Evolutionary conservation across 73 alveolate genomes (phyloP), one percentile per base, ranked within the genome.

Genomic region (Uronychia binucleata): DNA sequence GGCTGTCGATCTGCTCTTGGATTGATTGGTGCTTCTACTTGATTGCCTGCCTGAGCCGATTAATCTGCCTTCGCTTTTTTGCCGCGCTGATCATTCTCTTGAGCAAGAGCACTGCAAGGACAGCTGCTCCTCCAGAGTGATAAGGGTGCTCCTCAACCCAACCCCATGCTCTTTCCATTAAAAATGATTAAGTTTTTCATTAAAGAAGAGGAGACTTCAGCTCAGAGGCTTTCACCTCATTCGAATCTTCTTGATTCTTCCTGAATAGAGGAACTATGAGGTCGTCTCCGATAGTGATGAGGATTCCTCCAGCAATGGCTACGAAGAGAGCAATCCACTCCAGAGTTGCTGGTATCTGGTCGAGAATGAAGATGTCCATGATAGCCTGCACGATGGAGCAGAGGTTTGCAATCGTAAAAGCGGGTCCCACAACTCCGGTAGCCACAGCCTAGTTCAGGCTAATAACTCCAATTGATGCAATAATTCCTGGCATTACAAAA

Each of bases 371-470:
- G 19, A 46, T 46, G 67, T 46, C 67, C 67, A 46, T 5, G 67
- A 46, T 19, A 11, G 67, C 67, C 19, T 46, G 19, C n/a, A 78
- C 32, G 33, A 32, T 14, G 30, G 26, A 78, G 34, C 86, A 33
- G 0, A 79, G 78, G 58, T 82, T 82, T 1, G 84, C 82, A 8
- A 82, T 31, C 0, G 89, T 80, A 1, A 82, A 59, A 5, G 89
- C 89, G 0, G 89, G 89, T 31, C 89, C 89, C 27, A 80, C 82
- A 57, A 57, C 35, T 34, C 89, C 89, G 1, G 30, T 77, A 33
- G 34, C 74, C 13, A 82, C 57, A 1, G 89, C 82, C 14, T 27
- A 33, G 34, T 82, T 82, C 27, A 82, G 1, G 33, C 57, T 35
- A 35, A 82, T 74, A n/a, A 82, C 83, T 0, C 89, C 89, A 26